These are phyloP conservation scores for Sordariomycetes sp. DNA, from an alignment of 2,329 filamentous ascomycete genomes.

Conservation along the genomic window DNA sequence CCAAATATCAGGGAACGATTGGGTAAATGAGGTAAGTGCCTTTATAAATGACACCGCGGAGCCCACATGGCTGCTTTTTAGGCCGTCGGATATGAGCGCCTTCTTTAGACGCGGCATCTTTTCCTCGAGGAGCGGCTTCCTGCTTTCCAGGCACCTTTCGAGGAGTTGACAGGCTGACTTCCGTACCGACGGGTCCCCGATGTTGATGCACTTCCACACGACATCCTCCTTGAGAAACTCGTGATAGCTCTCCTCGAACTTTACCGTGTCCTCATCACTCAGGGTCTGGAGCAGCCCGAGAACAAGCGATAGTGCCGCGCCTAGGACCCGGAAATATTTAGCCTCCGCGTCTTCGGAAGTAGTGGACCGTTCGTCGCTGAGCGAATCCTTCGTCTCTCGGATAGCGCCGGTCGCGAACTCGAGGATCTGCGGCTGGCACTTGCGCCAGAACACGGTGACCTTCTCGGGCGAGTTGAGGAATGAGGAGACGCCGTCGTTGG, in stretches of 20 bases:
- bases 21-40: constrained; percentile 56
- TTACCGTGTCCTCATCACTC: constrained; percentile 41
- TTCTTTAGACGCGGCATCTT: constrained; percentile 37
- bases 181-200: constrained; percentile 44
- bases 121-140: constrained; percentile 13
- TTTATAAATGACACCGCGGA: constrained; percentile 64
- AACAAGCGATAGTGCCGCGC: constrained; percentile 43
- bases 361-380: constrained; percentile 83
- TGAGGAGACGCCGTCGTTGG: constrained; percentile 61
- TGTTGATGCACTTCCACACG: constrained; percentile 57
- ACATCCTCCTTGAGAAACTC: constrained; percentile 54
- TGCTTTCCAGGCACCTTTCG: constrained; percentile 25
- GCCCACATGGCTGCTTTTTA: constrained; percentile 61
- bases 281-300: constrained; percentile 40
- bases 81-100: constrained; percentile 59
- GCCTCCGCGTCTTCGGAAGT: constrained; percentile 75
- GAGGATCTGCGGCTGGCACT: constrained; percentile 71
- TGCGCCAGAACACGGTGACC: constrained; percentile 62
- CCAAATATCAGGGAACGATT: constrained; percentile 61
- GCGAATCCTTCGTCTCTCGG: constrained; percentile 66
- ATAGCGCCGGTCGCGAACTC: constrained; percentile 74
- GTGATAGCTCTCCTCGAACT: constrained; percentile 52
- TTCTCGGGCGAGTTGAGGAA: constrained; percentile 79
- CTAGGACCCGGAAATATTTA: constrained; percentile 71
- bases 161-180: constrained; percentile 41